Percentiles rank a stretch among this genome's conserved stretches.
Conservation (phyloP, 2,329 filamentous ascomycete genomes). For the Fusarium sp. region DNA sequence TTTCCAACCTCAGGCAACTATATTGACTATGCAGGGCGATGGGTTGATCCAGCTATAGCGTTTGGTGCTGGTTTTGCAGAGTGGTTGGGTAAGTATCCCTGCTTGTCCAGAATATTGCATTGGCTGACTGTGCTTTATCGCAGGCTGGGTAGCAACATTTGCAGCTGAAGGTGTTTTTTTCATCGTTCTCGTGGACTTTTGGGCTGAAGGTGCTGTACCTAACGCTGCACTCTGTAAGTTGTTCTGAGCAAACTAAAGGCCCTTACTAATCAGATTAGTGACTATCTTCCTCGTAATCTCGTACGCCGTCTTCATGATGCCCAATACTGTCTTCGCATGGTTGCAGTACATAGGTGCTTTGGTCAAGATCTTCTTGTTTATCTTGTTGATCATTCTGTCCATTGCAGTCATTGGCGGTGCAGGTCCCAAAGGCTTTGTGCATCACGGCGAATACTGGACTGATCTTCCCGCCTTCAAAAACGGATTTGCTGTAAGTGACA, state of each 20-base stretch:
- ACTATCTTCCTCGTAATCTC: slow-evolving; percentile 28
- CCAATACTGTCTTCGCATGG: slow-evolving; percentile 38
- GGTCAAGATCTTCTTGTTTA: slow-evolving; percentile 35
- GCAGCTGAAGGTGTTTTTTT: slow-evolving; percentile 38
- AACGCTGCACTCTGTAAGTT: slow-evolving; percentile 13
- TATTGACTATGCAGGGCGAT: slow-evolving; percentile 41
- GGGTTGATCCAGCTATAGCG: slow-evolving; percentile 39
- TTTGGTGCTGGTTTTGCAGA: slow-evolving; percentile 45
- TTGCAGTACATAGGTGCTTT: slow-evolving; percentile 36
- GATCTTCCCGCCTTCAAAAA: slow-evolving; percentile 29
- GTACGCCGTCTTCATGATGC: slow-evolving; percentile 33
- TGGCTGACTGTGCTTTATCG: too few relatives aligned
- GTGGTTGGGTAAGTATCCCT: slow-evolving; percentile 31
- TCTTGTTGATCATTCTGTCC: slow-evolving; percentile 34
- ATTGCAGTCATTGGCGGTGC: slow-evolving; percentile 27
- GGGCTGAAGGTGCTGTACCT: slow-evolving; percentile 28
- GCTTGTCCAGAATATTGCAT: too few relatives aligned
- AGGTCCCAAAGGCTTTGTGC: slow-evolving; percentile 1
- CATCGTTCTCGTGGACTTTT: slow-evolving; percentile 26
- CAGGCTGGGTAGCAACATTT: slow-evolving; percentile 38
- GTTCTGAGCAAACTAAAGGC: rapidly evolving
- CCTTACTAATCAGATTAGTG: neutral
- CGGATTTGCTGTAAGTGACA: slow-evolving; percentile 27
- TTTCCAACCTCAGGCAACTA: slow-evolving; percentile 41
- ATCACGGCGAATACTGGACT: slow-evolving; percentile 17